Conservation (phyloP, 179 eudicot genomes). For the Heliamphora pulchella region DNA sequence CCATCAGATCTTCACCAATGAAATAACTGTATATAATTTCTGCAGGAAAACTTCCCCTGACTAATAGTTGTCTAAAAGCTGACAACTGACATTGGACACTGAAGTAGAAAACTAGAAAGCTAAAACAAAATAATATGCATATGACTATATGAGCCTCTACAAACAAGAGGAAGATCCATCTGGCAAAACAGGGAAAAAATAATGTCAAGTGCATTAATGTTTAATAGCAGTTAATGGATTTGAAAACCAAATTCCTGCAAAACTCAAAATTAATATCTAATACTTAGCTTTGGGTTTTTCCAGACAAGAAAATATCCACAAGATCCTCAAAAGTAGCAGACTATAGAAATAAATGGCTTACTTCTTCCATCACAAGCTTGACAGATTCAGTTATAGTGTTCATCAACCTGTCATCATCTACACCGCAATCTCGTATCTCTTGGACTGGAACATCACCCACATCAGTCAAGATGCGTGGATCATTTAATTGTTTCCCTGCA, state of each 20-base stretch:
- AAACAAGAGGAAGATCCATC: background rate
- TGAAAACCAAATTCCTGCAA: background rate
- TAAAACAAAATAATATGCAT: background rate
- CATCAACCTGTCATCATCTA: constrained; percentile 92
- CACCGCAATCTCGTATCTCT: constrained; percentile 92
- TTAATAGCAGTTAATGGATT: background rate
- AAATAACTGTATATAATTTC: background rate
- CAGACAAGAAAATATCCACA: background rate
- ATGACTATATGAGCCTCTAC: too few species aligned
- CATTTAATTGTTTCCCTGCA: constrained; percentile 80
- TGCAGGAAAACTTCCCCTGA: background rate
- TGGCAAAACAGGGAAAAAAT: background rate
- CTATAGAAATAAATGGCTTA: constrained; percentile 26
- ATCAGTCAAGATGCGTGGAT: constrained; percentile 85
- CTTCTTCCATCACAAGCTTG: constrained; percentile 94
- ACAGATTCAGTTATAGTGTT: constrained; percentile 71
- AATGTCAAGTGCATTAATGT: background rate
- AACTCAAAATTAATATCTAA: background rate
- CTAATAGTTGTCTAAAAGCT: background rate
- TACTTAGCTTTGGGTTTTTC: background rate
- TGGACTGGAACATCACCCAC: constrained; percentile 96
- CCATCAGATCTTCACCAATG: too few species aligned
- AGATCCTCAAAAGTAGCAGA: background rate
- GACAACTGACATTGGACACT: background rate
- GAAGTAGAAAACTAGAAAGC: background rate